phyloP scores from a whole-genome alignment of 2,329 filamentous ascomycete species.

The Cladorrhinum sp. region DNA sequence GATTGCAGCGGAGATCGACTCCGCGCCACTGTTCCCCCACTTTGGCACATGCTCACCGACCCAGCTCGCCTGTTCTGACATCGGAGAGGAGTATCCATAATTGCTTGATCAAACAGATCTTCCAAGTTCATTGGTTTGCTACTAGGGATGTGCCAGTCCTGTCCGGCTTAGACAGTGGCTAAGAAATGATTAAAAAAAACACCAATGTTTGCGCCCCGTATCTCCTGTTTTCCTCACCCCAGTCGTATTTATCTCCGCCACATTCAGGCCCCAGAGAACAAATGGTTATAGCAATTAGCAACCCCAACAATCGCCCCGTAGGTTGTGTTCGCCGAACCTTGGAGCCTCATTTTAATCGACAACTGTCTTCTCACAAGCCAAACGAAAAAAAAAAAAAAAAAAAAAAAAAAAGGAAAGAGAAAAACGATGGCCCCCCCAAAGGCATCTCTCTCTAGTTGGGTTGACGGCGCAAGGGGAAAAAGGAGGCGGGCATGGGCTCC shows the following conservation, averaged over 20 bases:
- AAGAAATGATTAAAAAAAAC: neutral
- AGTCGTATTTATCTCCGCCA: neutral
- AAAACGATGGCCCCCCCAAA: no score
- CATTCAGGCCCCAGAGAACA: neutral
- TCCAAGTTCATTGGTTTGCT: no score
- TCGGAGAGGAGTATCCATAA: no score
- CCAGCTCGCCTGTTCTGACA: no score
- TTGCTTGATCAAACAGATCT: no score
- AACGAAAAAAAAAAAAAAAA: neutral
- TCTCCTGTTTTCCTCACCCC: neutral
- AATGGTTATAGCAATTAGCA: neutral
- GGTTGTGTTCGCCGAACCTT: neutral
- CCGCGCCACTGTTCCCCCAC: neutral
- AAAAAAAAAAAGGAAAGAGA: neutral
- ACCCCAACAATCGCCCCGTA: neutral
- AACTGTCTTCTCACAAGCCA: neutral
- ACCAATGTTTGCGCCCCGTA: neutral
- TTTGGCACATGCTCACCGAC: no score
- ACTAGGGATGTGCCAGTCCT: no score
- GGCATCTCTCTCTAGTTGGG: constrained; percentile 46
- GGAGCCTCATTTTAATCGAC: neutral
- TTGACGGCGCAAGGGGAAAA: constrained; percentile 54
- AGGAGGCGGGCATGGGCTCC: constrained; percentile 58
- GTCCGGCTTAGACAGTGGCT: neutral
- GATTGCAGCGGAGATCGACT: neutral